A percentile compares a stretch with the other conserved stretches of the same genome.
Evolutionary conservation across 1,284 basidiomycete genomes (phyloP).

Genomic region (Fomitopsis schrenkii): DNA sequence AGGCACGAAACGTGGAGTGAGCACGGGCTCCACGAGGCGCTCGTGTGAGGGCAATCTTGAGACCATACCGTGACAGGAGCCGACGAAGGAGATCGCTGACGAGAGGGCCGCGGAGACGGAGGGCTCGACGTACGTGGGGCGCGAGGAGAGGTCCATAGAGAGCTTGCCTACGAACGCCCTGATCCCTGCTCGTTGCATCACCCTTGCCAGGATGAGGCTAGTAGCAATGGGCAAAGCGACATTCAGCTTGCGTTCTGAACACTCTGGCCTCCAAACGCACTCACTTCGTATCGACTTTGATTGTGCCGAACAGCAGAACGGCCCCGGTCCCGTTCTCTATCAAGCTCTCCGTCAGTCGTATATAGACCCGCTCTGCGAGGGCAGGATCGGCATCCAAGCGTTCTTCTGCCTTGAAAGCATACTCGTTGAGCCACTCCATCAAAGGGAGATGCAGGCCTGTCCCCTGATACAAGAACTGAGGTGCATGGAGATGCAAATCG

Average conservation of each 20-base stretch:
- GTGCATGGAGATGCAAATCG: conserved; percentile 82
- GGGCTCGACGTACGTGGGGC: conserved; percentile 65
- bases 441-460: conserved; percentile 80
- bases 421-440: conserved; percentile 78
- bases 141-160: conserved; percentile 79
- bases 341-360: conserved; percentile 56
- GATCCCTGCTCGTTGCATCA: conserved; percentile 68
- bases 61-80: conserved; percentile 40
- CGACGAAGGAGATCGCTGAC: conserved; percentile 54
- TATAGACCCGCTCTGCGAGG: conserved; percentile 66
- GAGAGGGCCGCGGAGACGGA: conserved; percentile 46
- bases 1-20: conserved; percentile 81
- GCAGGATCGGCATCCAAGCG: conserved; percentile 57
- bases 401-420: conserved; percentile 78
- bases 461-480: conserved; percentile 83
- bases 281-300: conserved; percentile 76
- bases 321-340: conserved; percentile 72
- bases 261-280: conserved; percentile 12
- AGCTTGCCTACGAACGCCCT: conserved; percentile 81
- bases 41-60: conserved; percentile 37
- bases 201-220: conserved; percentile 61
- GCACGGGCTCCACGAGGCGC: conserved; percentile 52
- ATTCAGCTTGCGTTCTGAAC: not conserved
- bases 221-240: not conserved
- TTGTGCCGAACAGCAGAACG: conserved; percentile 77